Evolutionary conservation across 2,329 filamentous ascomycete genomes (phyloP).

Genomic region (Claviceps humidiphila): DNA sequence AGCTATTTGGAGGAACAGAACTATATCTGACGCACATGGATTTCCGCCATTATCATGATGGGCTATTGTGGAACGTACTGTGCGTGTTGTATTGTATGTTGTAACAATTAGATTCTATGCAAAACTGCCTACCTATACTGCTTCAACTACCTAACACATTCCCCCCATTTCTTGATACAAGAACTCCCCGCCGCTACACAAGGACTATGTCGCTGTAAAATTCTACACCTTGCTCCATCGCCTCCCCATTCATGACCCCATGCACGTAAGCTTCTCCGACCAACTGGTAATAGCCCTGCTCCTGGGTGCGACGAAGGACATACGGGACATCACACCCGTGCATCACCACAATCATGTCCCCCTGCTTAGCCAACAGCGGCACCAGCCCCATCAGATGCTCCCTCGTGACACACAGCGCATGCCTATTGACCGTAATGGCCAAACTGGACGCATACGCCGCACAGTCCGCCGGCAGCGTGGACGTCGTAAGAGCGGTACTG

Average conservation of each 20-base stretch:
- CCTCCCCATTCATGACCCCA: constrained; percentile 8
- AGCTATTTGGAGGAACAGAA: too few species aligned
- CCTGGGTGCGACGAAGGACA: constrained; percentile 2
- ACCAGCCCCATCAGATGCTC: constrained; percentile 4
- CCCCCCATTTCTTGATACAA: too few species aligned
- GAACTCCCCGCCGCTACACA: background rate
- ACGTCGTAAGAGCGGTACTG: background rate
- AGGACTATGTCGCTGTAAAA: constrained; percentile 1
- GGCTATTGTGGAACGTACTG: too few species aligned
- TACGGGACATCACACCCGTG: constrained; percentile 8
- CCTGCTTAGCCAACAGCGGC: constrained; percentile 2
- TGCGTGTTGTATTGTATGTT: too few species aligned
- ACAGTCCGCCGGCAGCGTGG: constrained; percentile 2
- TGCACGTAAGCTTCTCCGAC: constrained; percentile 8
- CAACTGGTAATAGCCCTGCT: constrained; percentile 2
- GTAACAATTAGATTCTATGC: too few species aligned
- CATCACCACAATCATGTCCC: constrained; percentile 6
- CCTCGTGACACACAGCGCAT: constrained; percentile 4
- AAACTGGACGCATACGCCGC: constrained; percentile 1
- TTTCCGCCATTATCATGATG: too few species aligned
- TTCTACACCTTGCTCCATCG: background rate
- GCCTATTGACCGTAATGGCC: background rate
- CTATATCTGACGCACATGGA: too few species aligned
- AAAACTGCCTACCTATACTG: too few species aligned
- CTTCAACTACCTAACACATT: too few species aligned